Percentiles rank a stretch among this genome's conserved stretches.
phyloP scores from a whole-genome alignment of 2,329 filamentous ascomycete genomes.

The Colletotrichum cereale region DNA sequence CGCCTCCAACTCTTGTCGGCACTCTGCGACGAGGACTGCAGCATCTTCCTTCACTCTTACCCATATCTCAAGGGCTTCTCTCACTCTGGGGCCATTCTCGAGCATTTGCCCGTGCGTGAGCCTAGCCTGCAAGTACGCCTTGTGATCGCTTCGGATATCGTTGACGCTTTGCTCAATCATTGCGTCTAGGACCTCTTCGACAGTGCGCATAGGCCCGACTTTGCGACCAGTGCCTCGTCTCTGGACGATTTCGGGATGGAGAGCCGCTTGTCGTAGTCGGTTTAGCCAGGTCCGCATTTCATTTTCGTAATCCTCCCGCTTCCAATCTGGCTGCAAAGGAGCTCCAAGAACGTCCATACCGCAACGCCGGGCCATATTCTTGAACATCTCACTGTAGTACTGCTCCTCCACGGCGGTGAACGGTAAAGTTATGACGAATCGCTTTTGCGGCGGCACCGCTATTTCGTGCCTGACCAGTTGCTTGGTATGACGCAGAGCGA shows the following conservation, averaged over 20 bases:
- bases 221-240: constrained; percentile 73
- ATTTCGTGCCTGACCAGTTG: constrained; percentile 83
- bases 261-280: constrained; percentile 82
- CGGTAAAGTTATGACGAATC: constrained; percentile 88
- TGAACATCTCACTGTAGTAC: constrained; percentile 82
- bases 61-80: constrained; percentile 80
- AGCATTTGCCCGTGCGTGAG: constrained; percentile 81
- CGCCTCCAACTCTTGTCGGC: constrained; percentile 69
- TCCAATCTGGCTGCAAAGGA: constrained; percentile 73
- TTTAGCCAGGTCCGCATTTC: constrained; percentile 85
- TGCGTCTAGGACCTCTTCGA: constrained; percentile 86
- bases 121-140: constrained; percentile 72
- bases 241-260: constrained; percentile 84
- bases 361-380: constrained; percentile 79
- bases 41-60: constrained; percentile 65
- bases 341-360: constrained; percentile 74
- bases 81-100: constrained; percentile 78
- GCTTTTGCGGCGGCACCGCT: constrained; percentile 82
- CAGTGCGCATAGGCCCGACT: constrained; percentile 79
- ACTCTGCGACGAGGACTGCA: constrained; percentile 69
- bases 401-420: constrained; percentile 94
- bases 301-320: constrained; percentile 73
- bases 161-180: constrained; percentile 91
- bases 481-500: constrained; percentile 90
- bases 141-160: constrained; percentile 75